Base-by-base conservation (phyloP, 768 basidiomycete genomes). In the Phylloporus scabripes region DNA sequence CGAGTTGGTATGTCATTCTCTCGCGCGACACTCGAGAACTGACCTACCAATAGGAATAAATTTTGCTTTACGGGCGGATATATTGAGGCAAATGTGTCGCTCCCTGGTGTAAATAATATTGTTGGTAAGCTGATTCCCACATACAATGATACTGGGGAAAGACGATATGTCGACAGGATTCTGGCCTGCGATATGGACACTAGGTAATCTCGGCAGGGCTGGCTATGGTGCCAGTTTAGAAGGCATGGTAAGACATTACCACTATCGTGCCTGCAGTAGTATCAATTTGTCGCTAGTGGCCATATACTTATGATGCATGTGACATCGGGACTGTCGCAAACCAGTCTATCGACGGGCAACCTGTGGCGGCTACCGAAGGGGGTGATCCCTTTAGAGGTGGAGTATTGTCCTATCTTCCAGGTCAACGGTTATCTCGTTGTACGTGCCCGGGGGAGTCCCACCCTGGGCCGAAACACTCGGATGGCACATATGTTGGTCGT, bases 11-110 rank as follows among this genome's bases (percentile, higher is more conserved):
- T 49, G 57, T 50, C 15, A 20, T 31, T 9, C 28, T 49, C 29
- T 46, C 48, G 33, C 12, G 31, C 29, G 15, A 39, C 45, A 14
- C 38, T 44, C 42, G 4, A 44, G 15, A 38, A 37, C 39, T 61
- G 26, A 62, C 14, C 42, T 21, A 7, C 17, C n/a, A 7, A 10
- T 50, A 80, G 80, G 87, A 92, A 92, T 67, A 91, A 92, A 67
- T 85, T 95, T 52, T 94, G 88, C 65, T 92, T 92, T 67, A 87
- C 87, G 12, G 87, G 86, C 21, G 90, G 91, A 21, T 79, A 84
- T 48, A 75, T 91, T 45, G 85, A 89, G 60, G 64, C 74, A 0
- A 75, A 69, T 8, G 81, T 87, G 8, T 72, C 75, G 15, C 72
- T 89, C 11, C 87, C 87, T 20, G 85, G 86, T 7, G 70, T 76